Base-by-base conservation (phyloP, 2,329 filamentous ascomycete species). In the Sclerotinia subarctica region DNA sequence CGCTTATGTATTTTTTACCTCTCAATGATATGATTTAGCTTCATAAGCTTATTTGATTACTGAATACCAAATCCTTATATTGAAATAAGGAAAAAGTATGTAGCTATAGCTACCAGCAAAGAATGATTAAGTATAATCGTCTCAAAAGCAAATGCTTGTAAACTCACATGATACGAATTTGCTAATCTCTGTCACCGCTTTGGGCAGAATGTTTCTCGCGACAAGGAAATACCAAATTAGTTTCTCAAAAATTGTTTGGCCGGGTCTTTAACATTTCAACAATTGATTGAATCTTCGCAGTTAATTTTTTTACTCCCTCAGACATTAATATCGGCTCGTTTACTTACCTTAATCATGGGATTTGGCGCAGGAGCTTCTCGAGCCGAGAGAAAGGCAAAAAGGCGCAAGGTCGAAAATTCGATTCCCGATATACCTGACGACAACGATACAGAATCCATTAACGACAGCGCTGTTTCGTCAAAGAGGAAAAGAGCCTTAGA, bases 381-480 rank as follows among this genome's bases (percentile, higher is more conserved):
- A 51, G 73, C 76, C 1, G 76, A 77, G 70, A 72, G 76, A 38
- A 78, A 78, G 71, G 75, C 74, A 8, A 77, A 76, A 58, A 78
- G 76, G 67, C 75, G 77, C 47, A 75, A 77, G 64, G 69, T 73
- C 24, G 75, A 77, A 70, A 73, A 77, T 60, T 72, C 75, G n/a
- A 74, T 78, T 64, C 76, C 75, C 2, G 76, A 76, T 69, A 57
- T 78, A 51, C 77, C 76, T 38, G 75, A 69, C 10, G 74, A 75
- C 29, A 66, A 72, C 72, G 67, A 74, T 68, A 53, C 66, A 70
- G 73, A 64, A 17, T 54, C 51, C 29, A 52, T 44, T 35, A n/a
- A 66, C 38, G 67, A 59, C 56, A 57, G 49, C 66, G 69, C 75
- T 74, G 52, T 70, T 72, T 51, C 56, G 62, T 26, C 69, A 73